These are phyloP conservation scores for Boletus hoseneyae DNA, from an alignment of 1,284 basidiomycete species.

Conservation along the genomic window DNA sequence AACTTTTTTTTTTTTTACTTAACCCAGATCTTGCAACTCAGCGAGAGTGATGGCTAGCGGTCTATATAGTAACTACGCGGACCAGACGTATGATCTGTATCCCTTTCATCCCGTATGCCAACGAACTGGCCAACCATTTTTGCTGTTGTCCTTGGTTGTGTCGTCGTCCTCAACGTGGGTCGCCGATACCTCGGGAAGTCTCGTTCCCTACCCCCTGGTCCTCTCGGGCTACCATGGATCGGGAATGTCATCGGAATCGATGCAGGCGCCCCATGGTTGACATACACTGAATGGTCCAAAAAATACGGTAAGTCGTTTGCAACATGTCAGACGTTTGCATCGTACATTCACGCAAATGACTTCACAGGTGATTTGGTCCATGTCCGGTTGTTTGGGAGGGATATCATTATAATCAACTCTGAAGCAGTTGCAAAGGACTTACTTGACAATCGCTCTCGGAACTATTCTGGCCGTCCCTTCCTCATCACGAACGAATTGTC, in stretches of 20 bases:
- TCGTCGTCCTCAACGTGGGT: neutral
- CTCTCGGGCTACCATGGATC: slow-evolving; percentile 2
- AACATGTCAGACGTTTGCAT: neutral
- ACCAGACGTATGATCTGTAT: neutral
- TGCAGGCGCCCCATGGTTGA: slow-evolving; percentile 7
- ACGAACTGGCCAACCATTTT: neutral
- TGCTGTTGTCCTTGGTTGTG: neutral
- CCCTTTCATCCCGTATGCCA: neutral
- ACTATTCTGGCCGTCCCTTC: slow-evolving; percentile 6
- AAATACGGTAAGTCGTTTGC: neutral
- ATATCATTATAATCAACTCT: slow-evolving; percentile 11
- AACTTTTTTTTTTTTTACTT: neutral
- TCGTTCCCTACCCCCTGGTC: neutral
- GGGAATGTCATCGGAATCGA: slow-evolving; percentile 2
- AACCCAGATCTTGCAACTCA: neutral
- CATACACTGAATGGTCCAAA: slow-evolving; percentile 5
- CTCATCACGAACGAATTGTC: neutral
- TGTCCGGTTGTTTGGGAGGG: slow-evolving; percentile 1
- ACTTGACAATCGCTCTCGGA: slow-evolving; percentile 10
- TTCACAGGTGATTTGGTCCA: neutral
- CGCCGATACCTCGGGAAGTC: neutral
- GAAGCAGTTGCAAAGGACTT: slow-evolving; percentile 9
- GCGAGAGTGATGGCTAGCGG: too few species aligned
- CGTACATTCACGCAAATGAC: neutral
- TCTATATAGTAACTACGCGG: neutral